phyloP scores from a whole-genome alignment of 176 grass and related monocot species.

The Zoysia pacifica region DNA sequence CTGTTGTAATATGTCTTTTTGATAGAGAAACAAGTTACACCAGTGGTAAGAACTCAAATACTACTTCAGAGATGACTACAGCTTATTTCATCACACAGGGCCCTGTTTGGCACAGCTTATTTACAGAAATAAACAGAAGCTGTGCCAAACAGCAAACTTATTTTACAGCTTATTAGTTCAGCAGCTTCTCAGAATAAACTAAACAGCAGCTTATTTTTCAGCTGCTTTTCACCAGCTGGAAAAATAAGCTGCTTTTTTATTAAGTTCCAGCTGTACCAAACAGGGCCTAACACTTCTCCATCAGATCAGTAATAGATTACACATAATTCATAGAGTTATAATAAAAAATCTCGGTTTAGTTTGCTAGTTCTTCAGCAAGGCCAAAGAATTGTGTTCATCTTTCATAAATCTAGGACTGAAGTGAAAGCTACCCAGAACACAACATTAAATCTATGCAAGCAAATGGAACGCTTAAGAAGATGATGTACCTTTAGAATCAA shows the following conservation, averaged over 20 bases:
- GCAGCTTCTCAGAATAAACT: too few relatives aligned
- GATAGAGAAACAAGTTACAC: slow-evolving; percentile 1
- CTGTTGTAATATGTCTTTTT: neutral
- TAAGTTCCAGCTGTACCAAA: too few relatives aligned
- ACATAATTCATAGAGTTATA: slow-evolving; percentile 2
- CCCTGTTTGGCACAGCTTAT: too few relatives aligned
- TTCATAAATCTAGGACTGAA: slow-evolving; percentile 29
- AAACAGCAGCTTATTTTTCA: too few relatives aligned
- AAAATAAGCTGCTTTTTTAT: too few relatives aligned
- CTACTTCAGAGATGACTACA: slow-evolving; percentile 12
- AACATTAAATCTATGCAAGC: slow-evolving; percentile 26
- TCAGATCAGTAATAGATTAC: neutral
- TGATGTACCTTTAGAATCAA: slow-evolving; percentile 54
- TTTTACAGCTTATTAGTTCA: too few relatives aligned
- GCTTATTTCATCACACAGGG: slow-evolving; percentile 16
- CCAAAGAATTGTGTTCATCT: neutral
- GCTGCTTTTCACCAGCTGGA: too few relatives aligned
- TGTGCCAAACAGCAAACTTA: too few relatives aligned
- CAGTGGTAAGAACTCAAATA: neutral
- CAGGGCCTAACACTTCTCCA: slow-evolving; percentile 5
- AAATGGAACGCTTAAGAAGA: slow-evolving; percentile 29
- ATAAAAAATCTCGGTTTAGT: slow-evolving; percentile 25
- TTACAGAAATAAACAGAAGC: too few relatives aligned
- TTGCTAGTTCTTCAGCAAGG: slow-evolving; percentile 22
- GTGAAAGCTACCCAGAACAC: slow-evolving; percentile 17